Percentiles rank a stretch among this genome's conserved stretches.
Evolutionary conservation across 2,329 filamentous ascomycete species (phyloP).

Genomic region (Monilinia laxa): DNA sequence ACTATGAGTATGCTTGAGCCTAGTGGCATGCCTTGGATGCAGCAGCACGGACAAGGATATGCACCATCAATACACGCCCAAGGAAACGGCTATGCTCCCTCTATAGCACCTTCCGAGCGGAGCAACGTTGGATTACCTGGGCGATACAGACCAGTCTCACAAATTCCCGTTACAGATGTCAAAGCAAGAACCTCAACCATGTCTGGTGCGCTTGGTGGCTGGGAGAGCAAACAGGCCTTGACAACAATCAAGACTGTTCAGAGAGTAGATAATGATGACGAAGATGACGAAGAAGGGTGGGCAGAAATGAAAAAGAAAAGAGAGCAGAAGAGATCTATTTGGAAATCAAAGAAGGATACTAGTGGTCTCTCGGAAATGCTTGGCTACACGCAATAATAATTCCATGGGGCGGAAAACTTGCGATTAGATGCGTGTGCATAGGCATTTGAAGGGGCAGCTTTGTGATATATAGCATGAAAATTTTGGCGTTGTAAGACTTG

Average conservation of each 20-base stretch:
- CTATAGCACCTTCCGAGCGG: constrained; percentile 91
- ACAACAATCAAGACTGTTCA: constrained; percentile 45
- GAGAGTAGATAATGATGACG: constrained; percentile 47
- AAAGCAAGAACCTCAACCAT: constrained; percentile 39
- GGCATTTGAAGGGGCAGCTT: constrained; percentile 12
- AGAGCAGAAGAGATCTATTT: constrained; percentile 65
- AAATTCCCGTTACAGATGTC: constrained; percentile 47
- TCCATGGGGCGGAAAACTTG: constrained; percentile 23
- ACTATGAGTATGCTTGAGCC: constrained; percentile 84
- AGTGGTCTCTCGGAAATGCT: constrained; percentile 40
- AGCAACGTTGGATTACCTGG: constrained; percentile 90
- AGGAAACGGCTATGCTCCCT: constrained; percentile 72
- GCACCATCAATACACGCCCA: constrained; percentile 50
- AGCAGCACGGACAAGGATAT: constrained; percentile 42
- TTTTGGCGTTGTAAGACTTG: constrained; percentile 25
- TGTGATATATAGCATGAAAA: constrained; percentile 26
- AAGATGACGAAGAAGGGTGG: constrained; percentile 69
- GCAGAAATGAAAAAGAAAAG: constrained; percentile 68
- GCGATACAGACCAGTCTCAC: constrained; percentile 86
- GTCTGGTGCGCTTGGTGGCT: constrained; percentile 36
- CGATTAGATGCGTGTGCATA: constrained; percentile 26
- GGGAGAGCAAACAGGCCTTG: constrained; percentile 43
- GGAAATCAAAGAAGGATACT: constrained; percentile 58
- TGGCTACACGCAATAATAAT: constrained; percentile 32
- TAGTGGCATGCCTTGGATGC: constrained; percentile 55